phyloP scores from a whole-genome alignment of 164 flowering plant species.

The Vitis amurensis region DNA sequence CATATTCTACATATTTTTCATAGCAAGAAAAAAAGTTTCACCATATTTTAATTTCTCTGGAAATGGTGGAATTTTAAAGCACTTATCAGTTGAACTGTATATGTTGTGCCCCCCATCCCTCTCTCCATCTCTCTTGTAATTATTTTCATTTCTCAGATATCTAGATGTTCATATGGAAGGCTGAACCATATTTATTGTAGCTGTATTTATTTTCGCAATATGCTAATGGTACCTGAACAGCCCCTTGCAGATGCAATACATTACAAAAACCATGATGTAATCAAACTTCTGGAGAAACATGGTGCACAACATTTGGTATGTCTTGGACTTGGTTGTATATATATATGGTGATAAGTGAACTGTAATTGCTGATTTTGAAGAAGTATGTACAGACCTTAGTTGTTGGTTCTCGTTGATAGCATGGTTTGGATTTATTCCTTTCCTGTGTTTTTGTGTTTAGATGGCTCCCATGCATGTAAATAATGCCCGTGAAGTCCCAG shows the following conservation, averaged over 20 bases:
- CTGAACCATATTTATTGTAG: neutral
- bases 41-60: too few species aligned
- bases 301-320: constrained; percentile 89
- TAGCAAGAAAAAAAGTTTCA: too few species aligned
- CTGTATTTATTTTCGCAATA: neutral
- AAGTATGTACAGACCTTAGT: neutral
- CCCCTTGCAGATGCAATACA: constrained; percentile 97
- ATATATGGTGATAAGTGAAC: neutral
- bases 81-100: too few species aligned
- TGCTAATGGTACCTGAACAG: constrained; percentile 41
- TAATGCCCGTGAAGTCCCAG: constrained; percentile 80
- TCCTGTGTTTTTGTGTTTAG: constrained; percentile 28
- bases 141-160: too few species aligned
- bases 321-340: neutral
- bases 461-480: constrained; percentile 89
- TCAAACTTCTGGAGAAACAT: constrained; percentile 79
- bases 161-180: too few species aligned
- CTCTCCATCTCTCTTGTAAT: too few species aligned
- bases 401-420: neutral
- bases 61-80: too few species aligned
- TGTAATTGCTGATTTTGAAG: neutral
- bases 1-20: too few species aligned
- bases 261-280: constrained; percentile 78
- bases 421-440: constrained; percentile 1
- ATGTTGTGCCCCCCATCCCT: too few species aligned